Conservation (phyloP, 495 filamentous ascomycete species). For the Pseudotulostoma volvatum region DNA sequence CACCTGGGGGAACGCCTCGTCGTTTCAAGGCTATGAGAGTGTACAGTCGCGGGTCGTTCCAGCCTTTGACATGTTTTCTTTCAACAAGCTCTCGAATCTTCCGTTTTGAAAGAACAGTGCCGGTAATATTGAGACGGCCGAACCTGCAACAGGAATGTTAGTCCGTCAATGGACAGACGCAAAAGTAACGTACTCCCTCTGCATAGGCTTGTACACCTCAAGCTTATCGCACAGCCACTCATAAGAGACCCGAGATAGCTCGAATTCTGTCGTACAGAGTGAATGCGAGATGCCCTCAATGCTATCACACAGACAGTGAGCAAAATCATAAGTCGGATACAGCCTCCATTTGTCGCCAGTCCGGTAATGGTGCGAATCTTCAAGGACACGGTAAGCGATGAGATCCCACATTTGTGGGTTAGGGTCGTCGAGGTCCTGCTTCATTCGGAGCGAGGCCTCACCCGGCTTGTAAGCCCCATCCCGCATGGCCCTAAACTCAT, state of each 20-base stretch:
- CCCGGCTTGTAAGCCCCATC: constrained; percentile 81
- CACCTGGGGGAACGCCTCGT: constrained; percentile 70
- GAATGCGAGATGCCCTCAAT: constrained; percentile 82
- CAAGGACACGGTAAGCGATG: constrained; percentile 61
- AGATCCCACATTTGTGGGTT: constrained; percentile 59
- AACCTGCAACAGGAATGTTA: constrained; percentile 16
- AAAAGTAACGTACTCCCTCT: constrained; percentile 43
- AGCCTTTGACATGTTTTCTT: constrained; percentile 54
- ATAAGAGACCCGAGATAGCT: constrained; percentile 59
- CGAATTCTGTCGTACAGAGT: constrained; percentile 78
- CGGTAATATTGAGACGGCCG: constrained; percentile 63
- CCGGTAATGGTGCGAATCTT: constrained; percentile 46
- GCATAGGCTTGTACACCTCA: constrained; percentile 70
- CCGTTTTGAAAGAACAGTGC: constrained; percentile 72
- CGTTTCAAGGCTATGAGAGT: constrained; percentile 74
- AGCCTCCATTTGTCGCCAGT: constrained; percentile 66
- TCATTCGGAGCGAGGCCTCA: constrained; percentile 85
- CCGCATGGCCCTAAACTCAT: constrained; percentile 76
- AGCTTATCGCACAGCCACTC: constrained; percentile 73
- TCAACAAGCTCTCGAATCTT: constrained; percentile 64
- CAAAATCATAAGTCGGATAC: constrained; percentile 86
- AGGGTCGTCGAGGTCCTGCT: constrained; percentile 41
- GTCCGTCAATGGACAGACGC: not conserved
- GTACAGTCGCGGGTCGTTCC: constrained; percentile 82
- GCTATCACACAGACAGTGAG: constrained; percentile 67